Evolutionary conservation across 2,329 filamentous ascomycete species (phyloP).

Genomic region (Helminthosporium solani): DNA sequence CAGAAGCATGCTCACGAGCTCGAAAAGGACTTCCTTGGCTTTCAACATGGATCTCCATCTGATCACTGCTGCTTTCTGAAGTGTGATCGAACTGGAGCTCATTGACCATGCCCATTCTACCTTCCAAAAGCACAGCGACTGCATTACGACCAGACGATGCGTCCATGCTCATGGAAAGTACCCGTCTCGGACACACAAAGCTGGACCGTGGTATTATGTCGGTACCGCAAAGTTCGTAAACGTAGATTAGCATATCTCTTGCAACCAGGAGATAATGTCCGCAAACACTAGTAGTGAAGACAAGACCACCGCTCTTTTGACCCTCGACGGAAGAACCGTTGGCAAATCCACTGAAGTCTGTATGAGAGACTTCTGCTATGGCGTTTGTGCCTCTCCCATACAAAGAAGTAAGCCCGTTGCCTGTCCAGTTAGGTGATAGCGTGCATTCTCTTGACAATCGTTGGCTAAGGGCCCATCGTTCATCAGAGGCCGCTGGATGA

Average conservation of each 20-base stretch:
- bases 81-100: conserved; percentile 40
- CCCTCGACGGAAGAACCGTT: conserved; percentile 19
- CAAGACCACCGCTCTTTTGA: conserved; percentile 28
- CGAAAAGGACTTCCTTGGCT: conserved; percentile 9
- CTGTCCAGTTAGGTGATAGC: conserved; percentile 46
- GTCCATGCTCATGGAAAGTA: conserved; percentile 64
- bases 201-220: conserved; percentile 51
- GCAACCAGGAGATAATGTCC: conserved; percentile 59
- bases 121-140: conserved; percentile 60
- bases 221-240: conserved; percentile 52
- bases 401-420: conserved; percentile 27
- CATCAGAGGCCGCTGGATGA: not conserved
- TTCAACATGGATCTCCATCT: conserved; percentile 14
- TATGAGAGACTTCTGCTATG: conserved; percentile 22
- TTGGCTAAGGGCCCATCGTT: conserved; percentile 48
- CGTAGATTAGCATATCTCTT: conserved; percentile 55
- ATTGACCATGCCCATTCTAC: conserved; percentile 62
- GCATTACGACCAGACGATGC: conserved; percentile 57
- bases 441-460: conserved; percentile 53
- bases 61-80: not conserved
- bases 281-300: conserved; percentile 59
- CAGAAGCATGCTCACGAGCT: conserved; percentile 10
- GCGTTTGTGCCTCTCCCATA: conserved; percentile 4
- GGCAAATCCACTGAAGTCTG: conserved; percentile 39
- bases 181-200: conserved; percentile 57